Conservation (phyloP, 352 stramenopile species). For the Globisporangium yorkense region DNA sequence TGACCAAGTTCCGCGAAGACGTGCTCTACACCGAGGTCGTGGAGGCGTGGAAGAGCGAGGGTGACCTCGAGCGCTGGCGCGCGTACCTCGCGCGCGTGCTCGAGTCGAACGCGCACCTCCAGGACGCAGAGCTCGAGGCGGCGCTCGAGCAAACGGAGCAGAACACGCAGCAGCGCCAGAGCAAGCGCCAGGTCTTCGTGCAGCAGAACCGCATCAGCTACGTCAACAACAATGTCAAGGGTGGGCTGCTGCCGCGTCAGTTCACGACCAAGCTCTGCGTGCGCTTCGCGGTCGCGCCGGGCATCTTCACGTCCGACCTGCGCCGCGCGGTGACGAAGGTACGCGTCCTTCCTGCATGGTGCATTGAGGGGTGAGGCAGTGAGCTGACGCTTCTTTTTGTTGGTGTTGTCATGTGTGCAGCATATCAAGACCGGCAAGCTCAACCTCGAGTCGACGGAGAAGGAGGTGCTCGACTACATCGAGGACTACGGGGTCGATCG, state of each 20-base stretch:
- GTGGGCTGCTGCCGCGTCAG: slow-evolving; percentile 55
- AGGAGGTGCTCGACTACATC: slow-evolving; percentile 59
- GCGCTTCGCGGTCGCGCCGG: slow-evolving; percentile 55
- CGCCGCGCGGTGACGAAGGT: slow-evolving; percentile 43
- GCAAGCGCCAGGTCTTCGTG: slow-evolving; percentile 39
- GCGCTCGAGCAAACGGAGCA: slow-evolving; percentile 33
- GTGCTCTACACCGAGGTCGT: slow-evolving; percentile 71
- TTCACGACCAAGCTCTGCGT: slow-evolving; percentile 81
- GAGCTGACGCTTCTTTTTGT: slow-evolving; percentile 1
- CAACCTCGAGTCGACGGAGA: slow-evolving; percentile 40
- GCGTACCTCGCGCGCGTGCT: slow-evolving; percentile 55
- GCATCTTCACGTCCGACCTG: slow-evolving; percentile 70
- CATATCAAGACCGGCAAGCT: slow-evolving; percentile 59
- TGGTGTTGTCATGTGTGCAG: slow-evolving; percentile 20
- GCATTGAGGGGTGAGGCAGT: not conserved
- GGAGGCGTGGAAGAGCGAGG: slow-evolving; percentile 42
- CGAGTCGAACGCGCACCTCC: slow-evolving; percentile 36
- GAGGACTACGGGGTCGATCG: slow-evolving; percentile 37
- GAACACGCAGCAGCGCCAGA: slow-evolving; percentile 27
- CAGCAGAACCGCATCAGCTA: slow-evolving; percentile 44
- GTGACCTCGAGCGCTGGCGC: slow-evolving; percentile 47
- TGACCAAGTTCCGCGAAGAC: slow-evolving; percentile 61
- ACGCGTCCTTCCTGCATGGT: no score
- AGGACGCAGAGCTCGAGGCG: slow-evolving; percentile 31
- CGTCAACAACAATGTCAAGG: slow-evolving; percentile 29